These are phyloP conservation scores for Leccinum boreale DNA, from an alignment of 768 basidiomycete genomes.

Conservation along the genomic window DNA sequence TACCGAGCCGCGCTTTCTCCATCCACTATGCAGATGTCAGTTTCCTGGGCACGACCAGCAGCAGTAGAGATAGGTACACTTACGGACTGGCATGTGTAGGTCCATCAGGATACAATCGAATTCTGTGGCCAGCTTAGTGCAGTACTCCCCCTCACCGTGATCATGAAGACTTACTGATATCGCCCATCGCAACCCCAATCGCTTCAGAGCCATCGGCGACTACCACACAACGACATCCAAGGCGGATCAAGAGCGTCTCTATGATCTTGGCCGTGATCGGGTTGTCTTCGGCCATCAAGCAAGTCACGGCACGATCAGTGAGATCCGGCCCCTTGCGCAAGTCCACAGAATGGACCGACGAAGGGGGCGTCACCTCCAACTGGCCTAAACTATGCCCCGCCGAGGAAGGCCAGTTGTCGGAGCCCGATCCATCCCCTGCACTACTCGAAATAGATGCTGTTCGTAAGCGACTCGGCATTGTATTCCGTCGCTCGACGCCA, in stretches of 20 bases:
- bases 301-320: conserved; percentile 88
- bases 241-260: conserved; percentile 87
- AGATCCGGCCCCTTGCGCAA: conserved; percentile 72
- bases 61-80: conserved; percentile 33
- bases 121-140: conserved; percentile 44
- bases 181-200: conserved; percentile 94
- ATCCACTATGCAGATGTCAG: conserved; percentile 53
- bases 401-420: conserved; percentile 68
- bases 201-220: conserved; percentile 97
- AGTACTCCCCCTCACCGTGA: background rate
- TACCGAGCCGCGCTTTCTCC: conserved; percentile 96
- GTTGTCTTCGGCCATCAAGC: conserved; percentile 94
- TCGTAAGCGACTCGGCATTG: conserved; percentile 84
- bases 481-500: conserved; percentile 69
- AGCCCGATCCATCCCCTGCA: conserved; percentile 73
- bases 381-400: conserved; percentile 51
- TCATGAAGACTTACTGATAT: conserved; percentile 72
- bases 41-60: conserved; percentile 4
- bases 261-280: conserved; percentile 98
- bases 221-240: conserved; percentile 94
- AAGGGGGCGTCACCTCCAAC: conserved; percentile 66
- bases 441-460: conserved; percentile 87
- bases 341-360: conserved; percentile 84
- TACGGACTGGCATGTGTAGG: conserved; percentile 89
- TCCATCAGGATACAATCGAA: conserved; percentile 97